A percentile compares a stretch with the other conserved stretches of the same genome.
These are phyloP conservation scores for Blastobotrys attinorum DNA, from an alignment of 805 yeast species.

Conservation along the genomic window DNA sequence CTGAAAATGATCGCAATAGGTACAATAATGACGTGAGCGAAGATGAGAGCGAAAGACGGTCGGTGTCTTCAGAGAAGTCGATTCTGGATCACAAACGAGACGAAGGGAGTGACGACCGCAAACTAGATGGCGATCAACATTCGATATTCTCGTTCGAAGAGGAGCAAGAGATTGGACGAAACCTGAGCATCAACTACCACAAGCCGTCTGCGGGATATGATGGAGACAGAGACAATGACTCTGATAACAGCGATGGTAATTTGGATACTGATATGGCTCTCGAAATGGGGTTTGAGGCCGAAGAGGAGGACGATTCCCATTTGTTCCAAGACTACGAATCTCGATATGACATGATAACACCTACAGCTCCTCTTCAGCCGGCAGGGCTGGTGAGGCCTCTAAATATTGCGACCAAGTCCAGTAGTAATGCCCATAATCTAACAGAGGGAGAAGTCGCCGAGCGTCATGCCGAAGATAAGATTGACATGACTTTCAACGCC, in stretches of 20 bases:
- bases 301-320: slow-evolving; percentile 30
- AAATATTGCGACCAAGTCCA: no score
- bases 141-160: slow-evolving; percentile 45
- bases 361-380: not conserved
- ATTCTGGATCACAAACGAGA: slow-evolving; percentile 3
- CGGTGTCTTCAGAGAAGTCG: not conserved
- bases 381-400: not conserved
- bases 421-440: no score
- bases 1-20: not conserved
- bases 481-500: not conserved
- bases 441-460: no score
- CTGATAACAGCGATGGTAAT: not conserved
- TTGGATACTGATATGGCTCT: not conserved
- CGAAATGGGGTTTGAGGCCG: no score
- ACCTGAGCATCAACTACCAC: slow-evolving; percentile 47
- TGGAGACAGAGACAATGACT: slow-evolving; percentile 4
- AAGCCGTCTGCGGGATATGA: slow-evolving; percentile 20
- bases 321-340: slow-evolving; percentile 8
- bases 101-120: slow-evolving; percentile 17
- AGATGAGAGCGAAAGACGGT: not conserved
- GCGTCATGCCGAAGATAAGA: no score
- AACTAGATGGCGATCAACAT: no score
- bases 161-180: slow-evolving; percentile 36
- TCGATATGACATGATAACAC: not conserved
- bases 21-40: not conserved